Evolutionary conservation across 2,329 filamentous ascomycete species (phyloP), one percentile per base, ranked within the genome.

Genomic region (Periconia sp.): DNA sequence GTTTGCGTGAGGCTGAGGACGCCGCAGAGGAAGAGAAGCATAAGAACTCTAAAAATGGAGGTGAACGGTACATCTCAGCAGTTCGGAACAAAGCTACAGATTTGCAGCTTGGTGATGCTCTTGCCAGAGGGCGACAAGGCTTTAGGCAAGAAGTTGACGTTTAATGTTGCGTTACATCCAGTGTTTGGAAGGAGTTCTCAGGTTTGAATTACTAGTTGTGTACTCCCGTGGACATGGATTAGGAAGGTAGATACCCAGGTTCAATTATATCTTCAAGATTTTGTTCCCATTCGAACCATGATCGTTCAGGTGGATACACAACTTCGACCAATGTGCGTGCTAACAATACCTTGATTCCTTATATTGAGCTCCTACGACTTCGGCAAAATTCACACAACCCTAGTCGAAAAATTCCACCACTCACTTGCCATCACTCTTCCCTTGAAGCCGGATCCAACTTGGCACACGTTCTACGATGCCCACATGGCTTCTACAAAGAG

Each of bases 1-100:
- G 61, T 12, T 50, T 52, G 29, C 57, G 57, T n/a, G 61, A 62
- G 12, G 55, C 52, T 3, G 57, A 66, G 36, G 65, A 68, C 33
- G 65, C 63, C 6, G 62, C 58, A n/a, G 64, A 68, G 32, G 62
- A 63, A 24, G 58, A 48, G 19, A 58, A 49, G 34, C 57, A 51
- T 28, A 61, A 49, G 45, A 43, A 57, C 21, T 52, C 50, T 21
- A 57, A 36, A 36, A 61, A 65, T 29, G 61, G 61, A 2, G 51
- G 56, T 3, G 55, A 48, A 2, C 53, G 52, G 6, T 61, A 65
- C 43, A 57, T 63, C 4, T 53, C 57, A 8, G 49, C 43, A 17
- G 28, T 66, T 18, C 54, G 57, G 4, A 46, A 50, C 1, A 55
- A 65, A 33, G 56, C 59, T 3, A 44, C 52, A 1, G 56, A 62